Base-by-base conservation (phyloP, 768 basidiomycete genomes). In the Mycena amicta region DNA sequence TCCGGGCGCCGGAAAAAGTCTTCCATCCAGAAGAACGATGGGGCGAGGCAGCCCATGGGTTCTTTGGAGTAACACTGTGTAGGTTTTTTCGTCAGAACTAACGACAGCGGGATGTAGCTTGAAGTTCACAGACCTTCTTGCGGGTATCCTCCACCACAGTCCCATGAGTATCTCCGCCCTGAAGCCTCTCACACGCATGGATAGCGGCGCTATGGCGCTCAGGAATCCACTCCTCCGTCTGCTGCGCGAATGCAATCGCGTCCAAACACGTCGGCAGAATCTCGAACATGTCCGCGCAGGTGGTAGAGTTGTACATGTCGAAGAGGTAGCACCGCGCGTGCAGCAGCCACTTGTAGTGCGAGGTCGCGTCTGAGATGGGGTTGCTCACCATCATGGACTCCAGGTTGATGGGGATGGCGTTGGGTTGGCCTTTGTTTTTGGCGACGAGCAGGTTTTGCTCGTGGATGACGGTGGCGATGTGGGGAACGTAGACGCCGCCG, bases 401-500 rank as follows among this genome's bases (percentile, higher is more conserved):
- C 3, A 76, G 62, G 49, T 74, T 71, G 55, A 74, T 65, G 30
- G 62, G 68, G 6, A 59, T 51, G 8, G 67, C 63, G 20, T 65
- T 67, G n/a, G 62, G 58, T 3, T 51, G 52, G 3, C 66, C 67
- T 5, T 52, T 55, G 4, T 68, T 65, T 2, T 26, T 45, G 1
- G 58, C 66, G 22, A 73, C 28, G 15, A 64, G 66, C 12, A 60
- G 59, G 59, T 76, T 76, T 29, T 70, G 64, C 58, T 67, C 67
- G 54, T 74, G 68, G 18, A 75, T 73, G 13, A 72, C 74, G 16
- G 71, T 70, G 1, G 72, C 74, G 33, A 75, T 76, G 52, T 74
- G 63, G 3, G 75, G 72, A 6, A 73, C 60, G 50, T 75, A 76
- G 4, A 69, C 62, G 0, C 74, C 74, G 39, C 74, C 74, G 57